A percentile compares a stretch with the other conserved stretches of the same genome.
phyloP scores from a whole-genome alignment of 495 filamentous ascomycete genomes.

The Hypoxylon intermedium region DNA sequence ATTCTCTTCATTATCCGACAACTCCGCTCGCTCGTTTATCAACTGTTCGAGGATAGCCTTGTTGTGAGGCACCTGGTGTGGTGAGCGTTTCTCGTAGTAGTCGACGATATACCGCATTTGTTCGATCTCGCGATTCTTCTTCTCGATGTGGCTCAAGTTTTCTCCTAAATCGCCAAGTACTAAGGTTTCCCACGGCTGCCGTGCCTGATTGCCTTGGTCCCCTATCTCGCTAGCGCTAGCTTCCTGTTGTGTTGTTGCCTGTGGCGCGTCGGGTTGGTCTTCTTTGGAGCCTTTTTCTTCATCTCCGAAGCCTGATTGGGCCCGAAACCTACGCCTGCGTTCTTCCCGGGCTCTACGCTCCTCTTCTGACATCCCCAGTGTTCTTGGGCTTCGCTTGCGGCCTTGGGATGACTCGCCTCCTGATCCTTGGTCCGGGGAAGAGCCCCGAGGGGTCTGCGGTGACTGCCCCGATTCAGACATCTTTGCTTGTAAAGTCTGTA shows the following conservation, averaged over 20 bases:
- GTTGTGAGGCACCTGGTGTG: conserved; percentile 33
- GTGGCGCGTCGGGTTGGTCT: neutral
- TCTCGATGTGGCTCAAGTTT: conserved; percentile 49
- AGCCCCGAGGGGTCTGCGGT: conserved; percentile 1
- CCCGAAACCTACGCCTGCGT: conserved; percentile 25
- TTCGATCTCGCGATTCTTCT: conserved; percentile 49
- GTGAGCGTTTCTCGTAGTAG: conserved; percentile 43
- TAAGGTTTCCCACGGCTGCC: conserved; percentile 41
- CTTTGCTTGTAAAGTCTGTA: neutral
- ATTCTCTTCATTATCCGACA: conserved; percentile 51
- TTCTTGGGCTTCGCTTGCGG: conserved; percentile 8
- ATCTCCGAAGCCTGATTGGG: neutral
- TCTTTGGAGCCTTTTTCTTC: conserved; percentile 1
- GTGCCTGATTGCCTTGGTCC: conserved; percentile 6
- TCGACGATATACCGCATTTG: conserved; percentile 44
- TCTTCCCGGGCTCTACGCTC: conserved; percentile 30
- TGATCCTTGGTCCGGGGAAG: neutral
- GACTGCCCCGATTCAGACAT: conserved; percentile 6
- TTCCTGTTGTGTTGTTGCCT: conserved; percentile 3
- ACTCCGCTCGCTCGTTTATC: conserved; percentile 41
- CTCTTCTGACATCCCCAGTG: conserved; percentile 36
- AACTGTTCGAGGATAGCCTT: conserved; percentile 41
- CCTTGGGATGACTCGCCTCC: neutral
- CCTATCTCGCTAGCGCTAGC: neutral
- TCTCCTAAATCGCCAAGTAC: conserved; percentile 44